These are phyloP conservation scores for Gaertneriomyces sp. DNA, from an alignment of 192 early-diverging fungal species.

Conservation along the genomic window DNA sequence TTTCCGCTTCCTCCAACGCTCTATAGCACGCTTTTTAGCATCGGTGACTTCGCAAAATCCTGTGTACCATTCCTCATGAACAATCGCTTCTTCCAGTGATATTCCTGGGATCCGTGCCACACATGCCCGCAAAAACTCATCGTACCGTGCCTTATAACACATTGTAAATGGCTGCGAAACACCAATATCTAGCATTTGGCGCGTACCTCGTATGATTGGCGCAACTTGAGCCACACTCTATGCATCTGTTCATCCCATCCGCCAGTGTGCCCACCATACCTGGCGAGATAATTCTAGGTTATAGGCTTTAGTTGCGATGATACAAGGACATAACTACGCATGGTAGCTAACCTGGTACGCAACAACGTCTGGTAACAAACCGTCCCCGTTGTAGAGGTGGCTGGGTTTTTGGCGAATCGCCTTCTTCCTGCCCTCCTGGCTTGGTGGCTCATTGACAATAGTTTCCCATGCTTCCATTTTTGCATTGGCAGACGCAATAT, in stretches of 20 bases:
- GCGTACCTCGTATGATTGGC: slow-evolving; percentile 31
- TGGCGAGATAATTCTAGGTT: slow-evolving; percentile 25
- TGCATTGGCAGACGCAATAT: neutral
- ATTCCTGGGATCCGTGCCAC: slow-evolving; percentile 16
- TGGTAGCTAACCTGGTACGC: slow-evolving; percentile 13
- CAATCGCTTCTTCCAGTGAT: neutral
- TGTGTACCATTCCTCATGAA: slow-evolving; percentile 14
- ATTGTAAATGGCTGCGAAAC: neutral
- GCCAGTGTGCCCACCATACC: slow-evolving; percentile 34
- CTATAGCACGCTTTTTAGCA: slow-evolving; percentile 8
- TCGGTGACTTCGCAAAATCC: slow-evolving; percentile 8
- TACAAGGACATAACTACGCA: neutral
- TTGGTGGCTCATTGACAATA: neutral
- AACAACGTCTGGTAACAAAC: slow-evolving; percentile 13
- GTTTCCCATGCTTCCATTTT: slow-evolving; percentile 11
- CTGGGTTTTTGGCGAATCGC: neutral
- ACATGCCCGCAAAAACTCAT: slow-evolving; percentile 9
- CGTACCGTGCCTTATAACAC: no score
- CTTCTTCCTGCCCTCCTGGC: neutral
- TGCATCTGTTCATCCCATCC: slow-evolving; percentile 43
- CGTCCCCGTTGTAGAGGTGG: slow-evolving; percentile 4
- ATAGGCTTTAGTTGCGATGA: neutral
- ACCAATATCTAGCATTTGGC: neutral
- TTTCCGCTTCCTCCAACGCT: slow-evolving; percentile 8
- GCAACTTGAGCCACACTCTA: slow-evolving; percentile 31